Evolutionary conservation across 176 grass and related monocot genomes (phyloP).

Genomic region (Ensete glaucum): DNA sequence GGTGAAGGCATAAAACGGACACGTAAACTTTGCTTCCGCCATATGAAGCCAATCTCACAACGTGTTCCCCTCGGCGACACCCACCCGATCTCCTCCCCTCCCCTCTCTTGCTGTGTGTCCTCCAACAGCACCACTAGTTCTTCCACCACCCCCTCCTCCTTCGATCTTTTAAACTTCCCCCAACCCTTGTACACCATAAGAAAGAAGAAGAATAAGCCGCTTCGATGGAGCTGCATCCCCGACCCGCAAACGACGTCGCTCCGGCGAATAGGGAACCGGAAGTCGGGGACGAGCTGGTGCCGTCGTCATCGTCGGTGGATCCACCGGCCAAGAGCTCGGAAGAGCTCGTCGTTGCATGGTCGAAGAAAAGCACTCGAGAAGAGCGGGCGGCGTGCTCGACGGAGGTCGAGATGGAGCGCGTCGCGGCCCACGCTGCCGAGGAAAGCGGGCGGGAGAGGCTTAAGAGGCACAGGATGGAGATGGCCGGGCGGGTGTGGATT

Average conservation of each 20-base stretch:
- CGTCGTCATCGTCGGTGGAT: no score
- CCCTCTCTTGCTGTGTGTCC: not conserved
- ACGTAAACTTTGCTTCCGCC: not conserved
- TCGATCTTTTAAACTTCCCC: no score
- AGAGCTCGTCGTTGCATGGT: not conserved
- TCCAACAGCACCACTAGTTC: not conserved
- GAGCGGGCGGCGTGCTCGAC: not conserved
- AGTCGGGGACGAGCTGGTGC: no score
- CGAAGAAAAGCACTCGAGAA: not conserved
- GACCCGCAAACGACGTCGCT: no score
- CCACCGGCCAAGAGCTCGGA: not conserved
- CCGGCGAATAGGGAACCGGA: no score
- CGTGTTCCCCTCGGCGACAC: not conserved
- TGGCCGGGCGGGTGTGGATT: constrained; percentile 44
- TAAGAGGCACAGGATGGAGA: constrained; percentile 49
- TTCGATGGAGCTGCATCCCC: no score
- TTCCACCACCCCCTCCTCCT: not conserved
- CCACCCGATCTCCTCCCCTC: not conserved
- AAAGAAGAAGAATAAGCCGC: no score
- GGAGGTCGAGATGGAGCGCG: not conserved
- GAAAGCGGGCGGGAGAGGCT: constrained; percentile 43
- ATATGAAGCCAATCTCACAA: not conserved
- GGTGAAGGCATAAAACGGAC: not conserved
- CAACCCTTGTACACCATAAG: no score
- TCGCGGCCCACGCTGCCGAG: not conserved